Evolutionary conservation across 495 filamentous ascomycete species (phyloP), one percentile per base, ranked within the genome.

Genomic region (Astrothelium macrocarpum): DNA sequence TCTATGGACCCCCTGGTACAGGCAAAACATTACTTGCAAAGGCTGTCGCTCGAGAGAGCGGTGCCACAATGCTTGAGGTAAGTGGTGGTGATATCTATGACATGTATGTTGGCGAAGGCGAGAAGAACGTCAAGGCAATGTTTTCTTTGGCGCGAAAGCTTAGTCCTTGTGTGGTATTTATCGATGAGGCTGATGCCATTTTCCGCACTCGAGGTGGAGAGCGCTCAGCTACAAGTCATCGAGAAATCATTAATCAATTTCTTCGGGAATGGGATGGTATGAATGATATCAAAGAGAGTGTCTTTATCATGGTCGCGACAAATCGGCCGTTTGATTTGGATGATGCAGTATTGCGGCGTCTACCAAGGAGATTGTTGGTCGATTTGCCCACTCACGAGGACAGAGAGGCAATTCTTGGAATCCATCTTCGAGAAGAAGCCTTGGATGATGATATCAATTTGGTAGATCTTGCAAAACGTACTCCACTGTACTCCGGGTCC

Each of bases 231-330:
- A 83, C 81, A 14, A 84, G 79, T 10, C 89, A 94, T 71, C 84
- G 94, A 53, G 94, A 97, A 76, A 86, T 94, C 53, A 95, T 98
- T 76, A 98, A 97, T 66, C 93, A 97, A 73, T 98, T 97, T 73
- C 77, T 98, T 39, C 84, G 90, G n/a, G 94, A 97, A 73, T 98
- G 94, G 94, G 94, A 97, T 68, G 94, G 95, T 18, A 87, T 98
- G 82, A 87, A 85, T 45, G 86, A 90, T 66, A 79, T 85, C 56
- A 56, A 29, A 29, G 66, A 65, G 32, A 87, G 87, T 7, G 90
- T 92, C 1, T 97, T 98, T 74, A 95, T 98, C 73, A 97, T 98
- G 95, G 91, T 97, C 0, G 94, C 94, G n/a, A 96, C 91, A 14
- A 97, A 97, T 71, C 79, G 93, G 16, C 93, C 93, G 0, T 96